Percentiles rank a stretch among this genome's conserved stretches.
Conservation (phyloP, 805 yeast genomes). For the Candida parachauliodes region DNA sequence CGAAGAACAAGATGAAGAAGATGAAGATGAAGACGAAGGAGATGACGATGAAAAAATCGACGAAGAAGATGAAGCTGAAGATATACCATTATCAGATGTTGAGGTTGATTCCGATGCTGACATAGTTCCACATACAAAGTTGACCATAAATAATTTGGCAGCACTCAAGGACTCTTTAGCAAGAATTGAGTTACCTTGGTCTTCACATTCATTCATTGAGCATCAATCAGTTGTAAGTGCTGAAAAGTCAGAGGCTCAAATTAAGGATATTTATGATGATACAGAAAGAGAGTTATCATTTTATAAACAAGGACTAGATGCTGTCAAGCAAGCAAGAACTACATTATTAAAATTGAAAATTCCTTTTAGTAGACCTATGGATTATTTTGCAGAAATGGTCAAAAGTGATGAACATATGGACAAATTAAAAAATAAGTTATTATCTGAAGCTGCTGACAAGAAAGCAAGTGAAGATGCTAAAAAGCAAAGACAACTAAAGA, state of each 20-base stretch:
- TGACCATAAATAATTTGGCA: conserved; percentile 82
- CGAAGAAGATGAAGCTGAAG: conserved; percentile 66
- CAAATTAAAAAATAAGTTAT: conserved; percentile 74
- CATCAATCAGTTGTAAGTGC: conserved; percentile 70
- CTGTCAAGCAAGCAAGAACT: conserved; percentile 69
- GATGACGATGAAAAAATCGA: conserved; percentile 49
- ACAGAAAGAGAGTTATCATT: conserved; percentile 94
- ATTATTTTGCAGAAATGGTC: conserved; percentile 98
- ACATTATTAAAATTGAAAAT: conserved; percentile 66
- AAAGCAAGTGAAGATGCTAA: conserved; percentile 91
- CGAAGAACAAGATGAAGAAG: conserved; percentile 26
- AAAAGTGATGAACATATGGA: conserved; percentile 99
- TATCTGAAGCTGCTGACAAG: conserved; percentile 77
- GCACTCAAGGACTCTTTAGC: conserved; percentile 72
- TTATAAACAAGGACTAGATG: conserved; percentile 88
- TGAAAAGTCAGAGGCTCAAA: conserved; percentile 57
- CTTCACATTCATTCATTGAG: conserved; percentile 72
- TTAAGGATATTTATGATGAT: conserved; percentile 90
- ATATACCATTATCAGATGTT: conserved; percentile 83
- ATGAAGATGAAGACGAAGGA: conserved; percentile 33
- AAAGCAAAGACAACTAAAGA: conserved; percentile 91
- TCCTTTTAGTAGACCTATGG: conserved; percentile 89
- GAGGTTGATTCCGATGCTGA: conserved; percentile 94
- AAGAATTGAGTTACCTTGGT: conserved; percentile 63
- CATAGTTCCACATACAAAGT: conserved; percentile 84